These are phyloP conservation scores for Phytophthora lateralis DNA, from an alignment of 352 stramenopile species.

Conservation along the genomic window DNA sequence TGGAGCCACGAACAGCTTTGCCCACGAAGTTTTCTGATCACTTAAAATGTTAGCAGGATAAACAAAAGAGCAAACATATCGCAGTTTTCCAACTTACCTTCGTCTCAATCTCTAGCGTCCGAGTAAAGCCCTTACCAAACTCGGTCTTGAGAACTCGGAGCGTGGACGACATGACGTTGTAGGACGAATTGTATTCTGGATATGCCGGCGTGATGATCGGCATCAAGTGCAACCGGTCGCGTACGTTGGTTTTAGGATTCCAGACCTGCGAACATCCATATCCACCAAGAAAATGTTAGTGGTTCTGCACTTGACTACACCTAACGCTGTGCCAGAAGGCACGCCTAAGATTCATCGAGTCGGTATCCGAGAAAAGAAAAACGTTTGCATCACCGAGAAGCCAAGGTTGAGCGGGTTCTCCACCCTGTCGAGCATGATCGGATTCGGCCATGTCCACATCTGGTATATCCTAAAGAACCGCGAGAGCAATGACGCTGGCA, in stretches of 20 bases:
- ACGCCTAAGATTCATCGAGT: constrained; percentile 1
- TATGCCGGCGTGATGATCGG: constrained; percentile 99
- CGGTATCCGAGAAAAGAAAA: constrained; percentile 9
- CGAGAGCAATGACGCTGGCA: constrained; percentile 87
- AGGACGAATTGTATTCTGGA: constrained; percentile 98
- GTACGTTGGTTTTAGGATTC: constrained; percentile 86
- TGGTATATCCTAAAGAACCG: constrained; percentile 97
- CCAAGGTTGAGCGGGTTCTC: constrained; percentile 54
- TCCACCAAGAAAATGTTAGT: constrained; percentile 16
- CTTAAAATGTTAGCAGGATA: constrained; percentile 9
- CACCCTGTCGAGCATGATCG: constrained; percentile 86
- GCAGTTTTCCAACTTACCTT: constrained; percentile 49
- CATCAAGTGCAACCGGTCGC: constrained; percentile 95
- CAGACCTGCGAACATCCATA: constrained; percentile 63
- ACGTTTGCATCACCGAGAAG: constrained; percentile 61
- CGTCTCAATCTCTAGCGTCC: constrained; percentile 82
- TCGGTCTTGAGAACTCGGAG: constrained; percentile 92
- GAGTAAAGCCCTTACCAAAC: constrained; percentile 66
- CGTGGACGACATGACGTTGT: constrained; percentile 95
- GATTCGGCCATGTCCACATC: constrained; percentile 96
- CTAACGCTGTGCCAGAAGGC: background rate
- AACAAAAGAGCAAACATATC: background rate
- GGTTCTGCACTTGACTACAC: background rate
- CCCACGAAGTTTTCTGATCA: constrained; percentile 75
- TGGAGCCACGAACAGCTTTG: constrained; percentile 74